phyloP scores from a whole-genome alignment of 768 basidiomycete genomes.

The Boletus subparvulus region DNA sequence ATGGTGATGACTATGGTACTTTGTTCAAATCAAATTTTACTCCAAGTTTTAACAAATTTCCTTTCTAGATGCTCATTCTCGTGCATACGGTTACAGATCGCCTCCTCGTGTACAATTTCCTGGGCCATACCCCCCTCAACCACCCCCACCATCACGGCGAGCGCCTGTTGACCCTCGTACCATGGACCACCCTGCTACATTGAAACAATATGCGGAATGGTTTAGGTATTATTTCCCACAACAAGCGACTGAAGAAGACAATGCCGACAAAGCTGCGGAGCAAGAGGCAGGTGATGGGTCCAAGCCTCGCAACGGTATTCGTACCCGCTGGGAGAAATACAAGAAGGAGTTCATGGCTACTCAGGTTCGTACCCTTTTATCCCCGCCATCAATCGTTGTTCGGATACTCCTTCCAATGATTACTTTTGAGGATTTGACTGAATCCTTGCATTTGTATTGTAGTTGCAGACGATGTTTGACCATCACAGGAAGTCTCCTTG shows the following conservation, averaged over 20 bases:
- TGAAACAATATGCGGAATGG: conserved; percentile 89
- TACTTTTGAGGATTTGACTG: conserved; percentile 19
- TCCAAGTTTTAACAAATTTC: conserved; percentile 10
- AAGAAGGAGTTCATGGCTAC: conserved; percentile 85
- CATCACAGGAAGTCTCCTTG: conserved; percentile 94
- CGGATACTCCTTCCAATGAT: conserved; percentile 14
- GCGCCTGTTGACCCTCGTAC: conserved; percentile 78
- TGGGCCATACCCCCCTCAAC: conserved; percentile 37
- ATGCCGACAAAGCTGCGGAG: conserved; percentile 79
- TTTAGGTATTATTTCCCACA: conserved; percentile 75
- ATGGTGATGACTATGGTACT: conserved; percentile 80
- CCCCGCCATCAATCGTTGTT: conserved; percentile 6
- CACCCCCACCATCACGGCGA: conserved; percentile 52
- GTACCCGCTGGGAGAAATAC: conserved; percentile 87
- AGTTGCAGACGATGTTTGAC: conserved; percentile 96
- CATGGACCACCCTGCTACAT: conserved; percentile 74
- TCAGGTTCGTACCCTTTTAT: conserved; percentile 64
- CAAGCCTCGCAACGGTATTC: conserved; percentile 83
- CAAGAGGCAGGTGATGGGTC: conserved; percentile 79
- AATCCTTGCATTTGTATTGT: conserved; percentile 41
- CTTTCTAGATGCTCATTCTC: conserved; percentile 60
- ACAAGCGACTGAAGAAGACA: conserved; percentile 80
- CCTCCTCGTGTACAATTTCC: conserved; percentile 58
- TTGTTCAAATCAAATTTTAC: conserved; percentile 3
- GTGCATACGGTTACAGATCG: conserved; percentile 60